phyloP scores from a whole-genome alignment of 305 asterid genomes.

The Fraxinus paxiana region DNA sequence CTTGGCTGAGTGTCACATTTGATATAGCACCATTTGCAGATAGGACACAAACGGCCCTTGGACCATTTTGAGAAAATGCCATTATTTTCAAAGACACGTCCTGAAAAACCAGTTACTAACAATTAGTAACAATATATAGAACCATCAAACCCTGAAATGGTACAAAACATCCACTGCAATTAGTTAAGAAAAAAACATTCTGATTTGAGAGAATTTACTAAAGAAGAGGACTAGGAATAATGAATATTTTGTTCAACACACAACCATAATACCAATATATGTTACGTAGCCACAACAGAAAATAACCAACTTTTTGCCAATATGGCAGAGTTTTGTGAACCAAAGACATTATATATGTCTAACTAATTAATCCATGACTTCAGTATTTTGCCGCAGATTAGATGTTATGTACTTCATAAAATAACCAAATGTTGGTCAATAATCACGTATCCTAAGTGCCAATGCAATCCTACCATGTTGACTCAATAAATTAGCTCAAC shows the following conservation, averaged over 20 bases:
- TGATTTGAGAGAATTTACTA: neutral
- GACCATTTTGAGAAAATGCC: conserved; percentile 59
- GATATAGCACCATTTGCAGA: conserved; percentile 62
- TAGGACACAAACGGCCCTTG: conserved; percentile 53
- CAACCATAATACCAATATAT: neutral
- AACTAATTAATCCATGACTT: neutral
- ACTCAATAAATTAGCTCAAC: neutral
- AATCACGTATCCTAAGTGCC: neutral
- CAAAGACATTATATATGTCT: neutral
- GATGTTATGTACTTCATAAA: neutral
- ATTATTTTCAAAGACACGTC: conserved; percentile 59
- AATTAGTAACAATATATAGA: conserved; percentile 10
- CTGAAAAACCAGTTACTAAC: conserved; percentile 34
- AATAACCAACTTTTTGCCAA: neutral
- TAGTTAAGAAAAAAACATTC: neutral
- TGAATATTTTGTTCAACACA: neutral
- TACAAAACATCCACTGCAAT: neutral
- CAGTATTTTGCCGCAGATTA: neutral
- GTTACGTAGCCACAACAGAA: neutral
- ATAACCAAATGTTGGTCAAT: neutral
- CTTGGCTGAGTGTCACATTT: conserved; percentile 51
- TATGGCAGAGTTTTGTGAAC: neutral
- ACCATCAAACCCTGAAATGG: neutral
- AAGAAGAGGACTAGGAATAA: neutral
- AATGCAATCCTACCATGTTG: neutral